Conservation (phyloP, 441 rosid genomes). For the Adansonia madagascariensis region DNA sequence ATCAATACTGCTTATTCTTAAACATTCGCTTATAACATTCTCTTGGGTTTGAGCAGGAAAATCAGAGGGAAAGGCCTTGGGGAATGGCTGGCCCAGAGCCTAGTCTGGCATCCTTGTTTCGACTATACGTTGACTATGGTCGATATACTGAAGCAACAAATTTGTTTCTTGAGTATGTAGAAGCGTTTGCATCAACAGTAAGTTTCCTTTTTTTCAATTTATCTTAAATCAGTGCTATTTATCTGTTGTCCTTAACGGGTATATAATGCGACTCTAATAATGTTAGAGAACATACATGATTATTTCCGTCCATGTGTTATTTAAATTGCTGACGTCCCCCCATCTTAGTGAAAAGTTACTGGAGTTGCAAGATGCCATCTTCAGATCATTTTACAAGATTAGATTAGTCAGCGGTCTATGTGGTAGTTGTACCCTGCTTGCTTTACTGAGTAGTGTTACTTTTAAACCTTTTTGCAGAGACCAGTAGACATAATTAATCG, state of each 20-base stretch:
- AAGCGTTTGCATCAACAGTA: slow-evolving; percentile 80
- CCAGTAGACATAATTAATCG: slow-evolving; percentile 71
- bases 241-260: slow-evolving; percentile 1
- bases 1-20: slow-evolving; percentile 2
- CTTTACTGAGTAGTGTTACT: slow-evolving; percentile 27
- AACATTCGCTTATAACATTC: slow-evolving; percentile 25
- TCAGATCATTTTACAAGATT: neutral
- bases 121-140: slow-evolving; percentile 72
- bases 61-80: slow-evolving; percentile 62
- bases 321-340: neutral
- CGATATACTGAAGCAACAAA: slow-evolving; percentile 88
- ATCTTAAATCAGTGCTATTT: neutral
- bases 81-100: slow-evolving; percentile 87
- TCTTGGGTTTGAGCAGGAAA: slow-evolving; percentile 52
- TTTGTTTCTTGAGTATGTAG: slow-evolving; percentile 74
- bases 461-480: slow-evolving; percentile 58
- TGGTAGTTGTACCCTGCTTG: slow-evolving; percentile 21
- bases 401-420: neutral
- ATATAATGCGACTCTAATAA: slow-evolving; percentile 2
- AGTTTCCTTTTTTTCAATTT: slow-evolving; percentile 31
- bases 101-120: slow-evolving; percentile 81
- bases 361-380: neutral
- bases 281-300: slow-evolving; percentile 16
- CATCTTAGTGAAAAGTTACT: slow-evolving; percentile 5
- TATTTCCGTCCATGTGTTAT: slow-evolving; percentile 18